Conservation (phyloP, 1,284 basidiomycete genomes). For the Retiboletus fuscus region DNA sequence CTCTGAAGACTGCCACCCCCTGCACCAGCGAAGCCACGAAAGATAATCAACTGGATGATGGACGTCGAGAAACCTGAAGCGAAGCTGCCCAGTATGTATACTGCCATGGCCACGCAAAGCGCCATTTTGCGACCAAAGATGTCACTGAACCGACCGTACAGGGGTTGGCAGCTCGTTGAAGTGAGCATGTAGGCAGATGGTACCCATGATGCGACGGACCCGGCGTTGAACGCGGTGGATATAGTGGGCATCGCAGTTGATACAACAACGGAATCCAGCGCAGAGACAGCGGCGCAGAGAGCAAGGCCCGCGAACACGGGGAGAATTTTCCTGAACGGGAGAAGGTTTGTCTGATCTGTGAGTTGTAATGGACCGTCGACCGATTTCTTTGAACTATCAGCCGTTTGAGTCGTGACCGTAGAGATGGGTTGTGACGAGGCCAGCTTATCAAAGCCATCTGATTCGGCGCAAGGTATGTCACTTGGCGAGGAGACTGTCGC, state of each 20-base stretch:
- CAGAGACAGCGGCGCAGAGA: constrained; percentile 67
- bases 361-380: constrained; percentile 48
- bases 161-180: constrained; percentile 72
- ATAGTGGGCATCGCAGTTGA: constrained; percentile 79
- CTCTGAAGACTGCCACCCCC: constrained; percentile 78
- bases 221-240: constrained; percentile 74
- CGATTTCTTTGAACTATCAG: constrained; percentile 14
- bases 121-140: constrained; percentile 81
- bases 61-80: constrained; percentile 69
- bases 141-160: constrained; percentile 78
- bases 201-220: constrained; percentile 77
- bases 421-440: constrained; percentile 25
- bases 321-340: constrained; percentile 75
- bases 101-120: constrained; percentile 66
- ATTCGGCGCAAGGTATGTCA: constrained; percentile 11
- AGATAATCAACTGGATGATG: constrained; percentile 79
- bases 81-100: constrained; percentile 74
- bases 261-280: constrained; percentile 73
- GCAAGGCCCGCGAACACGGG: constrained; percentile 71
- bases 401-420: constrained; percentile 18
- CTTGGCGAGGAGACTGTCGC: constrained; percentile 13
- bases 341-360: constrained; percentile 82
- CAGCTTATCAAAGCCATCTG: constrained; percentile 14
- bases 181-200: constrained; percentile 75
- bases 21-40: constrained; percentile 74